Conservation (phyloP, 345 rosid genomes). For the Moringa oleifera region DNA sequence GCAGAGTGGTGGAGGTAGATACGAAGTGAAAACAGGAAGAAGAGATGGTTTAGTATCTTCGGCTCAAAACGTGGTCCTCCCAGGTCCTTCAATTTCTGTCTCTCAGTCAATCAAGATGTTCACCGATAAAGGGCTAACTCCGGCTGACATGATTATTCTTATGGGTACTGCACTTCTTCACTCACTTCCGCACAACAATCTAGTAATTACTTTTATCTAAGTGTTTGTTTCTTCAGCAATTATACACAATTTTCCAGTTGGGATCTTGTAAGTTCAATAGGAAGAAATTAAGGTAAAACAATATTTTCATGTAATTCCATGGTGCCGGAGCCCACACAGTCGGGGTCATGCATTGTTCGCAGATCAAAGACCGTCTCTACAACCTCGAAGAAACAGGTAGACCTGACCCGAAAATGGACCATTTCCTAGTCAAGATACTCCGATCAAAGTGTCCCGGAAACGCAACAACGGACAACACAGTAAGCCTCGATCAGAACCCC, state of each 20-base stretch:
- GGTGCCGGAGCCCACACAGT: slow-evolving; percentile 47
- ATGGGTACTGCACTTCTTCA: slow-evolving; percentile 32
- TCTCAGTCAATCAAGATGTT: slow-evolving; percentile 19
- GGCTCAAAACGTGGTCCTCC: slow-evolving; percentile 28
- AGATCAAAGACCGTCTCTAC: slow-evolving; percentile 35
- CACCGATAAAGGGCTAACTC: slow-evolving; percentile 26
- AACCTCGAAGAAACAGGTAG: slow-evolving; percentile 26
- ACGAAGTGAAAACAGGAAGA: slow-evolving; percentile 45
- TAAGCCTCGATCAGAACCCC: slow-evolving; percentile 28
- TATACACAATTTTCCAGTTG: too few species aligned
- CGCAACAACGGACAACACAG: slow-evolving; percentile 13
- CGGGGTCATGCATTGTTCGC: slow-evolving; percentile 42
- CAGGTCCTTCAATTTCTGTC: slow-evolving; percentile 19
- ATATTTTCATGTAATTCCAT: not conserved
- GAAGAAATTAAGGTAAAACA: too few species aligned
- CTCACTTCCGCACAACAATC: too few species aligned
- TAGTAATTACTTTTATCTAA: too few species aligned
- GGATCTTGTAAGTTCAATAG: too few species aligned
- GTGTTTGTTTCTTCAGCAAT: too few species aligned
- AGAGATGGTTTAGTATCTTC: slow-evolving; percentile 30
- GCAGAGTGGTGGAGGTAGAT: slow-evolving; percentile 36
- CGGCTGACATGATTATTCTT: slow-evolving; percentile 50
- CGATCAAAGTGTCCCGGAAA: slow-evolving; percentile 28
- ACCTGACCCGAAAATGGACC: slow-evolving; percentile 38
- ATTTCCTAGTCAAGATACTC: slow-evolving; percentile 14